Conservation (phyloP, 1,284 basidiomycete species). For the Irpex sp. region DNA sequence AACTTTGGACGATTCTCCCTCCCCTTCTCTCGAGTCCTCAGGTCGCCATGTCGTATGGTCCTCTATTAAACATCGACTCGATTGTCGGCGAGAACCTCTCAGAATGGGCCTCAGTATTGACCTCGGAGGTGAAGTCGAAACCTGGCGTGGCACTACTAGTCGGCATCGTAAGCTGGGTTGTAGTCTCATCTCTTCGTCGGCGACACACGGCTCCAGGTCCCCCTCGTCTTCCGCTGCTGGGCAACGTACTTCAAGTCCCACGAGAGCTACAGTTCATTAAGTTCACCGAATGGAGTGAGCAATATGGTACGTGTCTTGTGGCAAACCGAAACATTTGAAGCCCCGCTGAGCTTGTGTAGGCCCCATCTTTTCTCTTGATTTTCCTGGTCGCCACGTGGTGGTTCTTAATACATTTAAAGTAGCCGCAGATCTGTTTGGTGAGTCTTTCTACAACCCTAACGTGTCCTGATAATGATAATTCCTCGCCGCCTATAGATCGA, state of each 20-base stretch:
- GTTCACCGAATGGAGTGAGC: slow-evolving; percentile 17
- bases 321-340: too few species aligned
- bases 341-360: slow-evolving; percentile 31
- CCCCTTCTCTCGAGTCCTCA: too few species aligned
- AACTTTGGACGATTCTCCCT: too few species aligned
- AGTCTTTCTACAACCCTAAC: slow-evolving; percentile 12
- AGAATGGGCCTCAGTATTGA: not conserved
- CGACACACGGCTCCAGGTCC: slow-evolving; percentile 45
- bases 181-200: not conserved
- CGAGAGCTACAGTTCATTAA: slow-evolving; percentile 36
- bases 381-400: slow-evolving; percentile 53
- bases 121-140: not conserved
- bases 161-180: not conserved
- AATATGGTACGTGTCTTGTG: slow-evolving; percentile 12
- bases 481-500: not conserved
- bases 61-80: not conserved
- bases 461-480: not conserved
- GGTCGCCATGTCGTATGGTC: too few species aligned
- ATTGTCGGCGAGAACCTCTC: not conserved
- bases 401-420: slow-evolving; percentile 54
- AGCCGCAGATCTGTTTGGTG: slow-evolving; percentile 54
- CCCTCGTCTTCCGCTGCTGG: slow-evolving; percentile 52
- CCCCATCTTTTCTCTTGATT: slow-evolving; percentile 51
- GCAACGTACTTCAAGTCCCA: slow-evolving; percentile 51
- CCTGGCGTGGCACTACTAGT: not conserved